Evolutionary conservation across 2,329 filamentous ascomycete species (phyloP).

Genomic region (Claviceps sp.): DNA sequence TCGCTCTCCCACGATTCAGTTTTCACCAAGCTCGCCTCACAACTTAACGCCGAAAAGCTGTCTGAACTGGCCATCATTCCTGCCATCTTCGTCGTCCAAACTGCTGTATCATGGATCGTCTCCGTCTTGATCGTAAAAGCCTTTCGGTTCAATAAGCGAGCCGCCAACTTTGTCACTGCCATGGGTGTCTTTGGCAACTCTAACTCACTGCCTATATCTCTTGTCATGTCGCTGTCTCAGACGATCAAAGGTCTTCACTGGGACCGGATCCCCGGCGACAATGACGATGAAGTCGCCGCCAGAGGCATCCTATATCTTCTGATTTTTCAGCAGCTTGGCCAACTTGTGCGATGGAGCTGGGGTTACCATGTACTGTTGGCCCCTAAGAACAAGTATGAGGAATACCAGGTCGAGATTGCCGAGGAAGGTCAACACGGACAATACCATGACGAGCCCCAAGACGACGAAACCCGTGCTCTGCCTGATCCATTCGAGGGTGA

Average conservation of each 20-base stretch:
- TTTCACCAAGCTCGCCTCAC: conserved; percentile 91
- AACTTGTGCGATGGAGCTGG: conserved; percentile 95
- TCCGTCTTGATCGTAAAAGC: conserved; percentile 56
- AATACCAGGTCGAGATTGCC: conserved; percentile 41
- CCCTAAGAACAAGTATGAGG: conserved; percentile 59
- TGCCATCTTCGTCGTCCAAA: conserved; percentile 84
- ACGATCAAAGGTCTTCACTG: conserved; percentile 88
- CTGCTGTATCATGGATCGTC: conserved; percentile 69
- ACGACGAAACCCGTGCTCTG: conserved; percentile 31
- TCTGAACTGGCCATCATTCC: conserved; percentile 86
- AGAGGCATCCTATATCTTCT: conserved; percentile 89
- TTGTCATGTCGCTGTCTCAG: conserved; percentile 86
- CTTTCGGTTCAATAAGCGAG: conserved; percentile 72
- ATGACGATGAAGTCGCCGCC: conserved; percentile 86
- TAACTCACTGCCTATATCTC: conserved; percentile 91
- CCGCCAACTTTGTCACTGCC: conserved; percentile 86
- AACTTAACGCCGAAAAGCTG: conserved; percentile 83
- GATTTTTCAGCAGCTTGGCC: conserved; percentile 94
- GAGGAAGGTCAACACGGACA: conserved; percentile 45
- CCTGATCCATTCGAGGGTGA: conserved; percentile 25
- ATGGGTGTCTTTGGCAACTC: conserved; percentile 98
- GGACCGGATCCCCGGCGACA: conserved; percentile 82
- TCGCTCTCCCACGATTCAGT: conserved; percentile 35
- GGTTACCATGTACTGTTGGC: conserved; percentile 92
- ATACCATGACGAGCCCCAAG: conserved; percentile 29